Evolutionary conservation across 176 grass and related monocot species (phyloP), one percentile per base, ranked within the genome.

Genomic region (Oryza officinalis): DNA sequence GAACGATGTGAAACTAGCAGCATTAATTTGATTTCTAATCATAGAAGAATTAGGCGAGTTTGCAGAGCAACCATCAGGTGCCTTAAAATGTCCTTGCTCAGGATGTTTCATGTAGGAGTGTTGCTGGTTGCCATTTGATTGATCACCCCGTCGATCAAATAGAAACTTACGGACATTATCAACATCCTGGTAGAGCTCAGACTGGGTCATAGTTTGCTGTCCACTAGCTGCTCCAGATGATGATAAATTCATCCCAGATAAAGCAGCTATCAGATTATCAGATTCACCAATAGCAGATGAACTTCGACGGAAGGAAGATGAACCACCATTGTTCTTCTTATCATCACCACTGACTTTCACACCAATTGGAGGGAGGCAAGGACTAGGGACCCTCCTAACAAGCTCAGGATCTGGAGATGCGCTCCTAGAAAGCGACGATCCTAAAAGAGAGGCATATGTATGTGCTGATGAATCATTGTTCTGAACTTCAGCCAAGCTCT

Each of bases 161-260:
- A 88, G 83, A 65, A 85, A 93, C 27, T 79, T 90, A 22, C 66
- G 83, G 30, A 65, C 81, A 85, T 85, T 84, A 71, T 90, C 88
- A 43, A 90, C 83, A 79, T 90, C 91, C 81, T 90, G 88, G 46
- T 92, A 93, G 49, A 97, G 80, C 66, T 90, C 89, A 50, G 91
- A 93, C 20, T 87, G 88, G 9, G 81, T 82, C 64, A 71, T 76
- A 59, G 75, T 25, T 59, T 88, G 33, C 33, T 35, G 78, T 73
- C 86, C 85, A 87, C 81, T 85, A 32, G 65, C 69, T 63, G 85
- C 66, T 69, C 72, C 80, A 7, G 88, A 82, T 4, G 88, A 81
- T 38, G 77, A 89, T 27, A 93, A 80, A 79, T 67, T 93, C 82
- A 97, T 86, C 22, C 89, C 82, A 86, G 92, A 97, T 80, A 97